Evolutionary conservation across 2,329 filamentous ascomycete genomes (phyloP), one percentile per base, ranked within the genome.

Genomic region (Botrytis tulipae): DNA sequence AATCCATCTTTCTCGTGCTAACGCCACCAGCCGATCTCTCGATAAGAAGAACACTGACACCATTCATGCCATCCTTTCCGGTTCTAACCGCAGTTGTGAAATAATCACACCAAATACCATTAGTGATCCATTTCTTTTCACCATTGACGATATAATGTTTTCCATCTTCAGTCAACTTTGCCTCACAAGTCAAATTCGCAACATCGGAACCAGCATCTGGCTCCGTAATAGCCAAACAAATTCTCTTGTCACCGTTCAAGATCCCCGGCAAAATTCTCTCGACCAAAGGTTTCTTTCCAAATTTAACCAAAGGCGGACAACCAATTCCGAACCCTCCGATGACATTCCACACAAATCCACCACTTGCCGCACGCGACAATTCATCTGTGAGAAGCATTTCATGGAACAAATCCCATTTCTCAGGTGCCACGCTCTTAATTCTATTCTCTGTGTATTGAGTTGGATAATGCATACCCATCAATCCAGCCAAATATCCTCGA

Each of bases 41-140:
- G 78, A 99, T 97, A 74, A 99, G 91, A 70, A 99, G 89, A 70
- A 98, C 88, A 44, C 91, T 93, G 75, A 99, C 88, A 74, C 96
- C 96, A 81, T 95, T 95, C 95, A 98, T 98, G 78, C 96, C 96
- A 37, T 89, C 86, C 48, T 90, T 92, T 92, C 94, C 20, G 10
- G 96, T 99, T 75, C 96, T 92, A 57, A 99, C 96, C 40, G 95
- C 96, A 22, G 93, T 97, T 72, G 96, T 98, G 87, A 98, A 98
- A 86, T 98, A 99, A 83, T 99, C 96, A 76, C 87, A 89, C 94
- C 94, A 98, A 80, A 98, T 90, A 80, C 96, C 96, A 84, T 99
- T 99, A 80, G 95, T 98, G 83, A 98, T 98, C 95, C 96, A 98
- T 86, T 99, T 99, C 92, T 99, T 98, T 89, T 98, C 95, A 72